A percentile compares a stretch with the other conserved stretches of the same genome.
These are phyloP conservation scores for Akanthomyces muscarius DNA, from an alignment of 2,329 filamentous ascomycete species.

Conservation along the genomic window DNA sequence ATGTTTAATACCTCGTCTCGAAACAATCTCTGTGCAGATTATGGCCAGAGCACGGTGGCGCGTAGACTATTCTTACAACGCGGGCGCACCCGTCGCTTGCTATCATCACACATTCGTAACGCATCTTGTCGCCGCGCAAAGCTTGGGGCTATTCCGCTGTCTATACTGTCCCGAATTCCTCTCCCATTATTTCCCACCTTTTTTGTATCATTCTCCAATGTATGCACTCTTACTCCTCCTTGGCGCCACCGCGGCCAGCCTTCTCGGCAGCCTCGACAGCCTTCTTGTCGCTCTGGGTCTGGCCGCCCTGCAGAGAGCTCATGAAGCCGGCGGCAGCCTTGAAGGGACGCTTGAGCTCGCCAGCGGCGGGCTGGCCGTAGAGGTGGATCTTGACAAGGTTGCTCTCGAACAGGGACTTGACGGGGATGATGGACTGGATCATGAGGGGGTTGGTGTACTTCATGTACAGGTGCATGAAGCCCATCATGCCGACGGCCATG, in stretches of 20 bases:
- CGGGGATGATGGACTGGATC: slow-evolving; percentile 96
- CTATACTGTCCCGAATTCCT: neutral
- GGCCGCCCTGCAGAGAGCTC: slow-evolving; percentile 67
- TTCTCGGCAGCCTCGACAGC: slow-evolving; percentile 76
- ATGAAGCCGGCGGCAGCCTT: slow-evolving; percentile 82
- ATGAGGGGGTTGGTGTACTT: slow-evolving; percentile 99
- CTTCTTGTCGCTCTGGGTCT: slow-evolving; percentile 89
- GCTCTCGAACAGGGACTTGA: slow-evolving; percentile 92
- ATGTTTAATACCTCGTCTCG: neutral
- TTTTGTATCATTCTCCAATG: neutral
- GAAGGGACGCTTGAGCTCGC: slow-evolving; percentile 94
- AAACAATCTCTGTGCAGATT: neutral
- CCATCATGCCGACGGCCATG: slow-evolving; percentile 98
- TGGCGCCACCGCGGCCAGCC: slow-evolving; percentile 64
- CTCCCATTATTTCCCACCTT: neutral
- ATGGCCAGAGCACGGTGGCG: neutral
- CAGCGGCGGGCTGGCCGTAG: slow-evolving; percentile 77
- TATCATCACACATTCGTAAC: neutral
- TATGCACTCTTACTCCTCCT: slow-evolving; percentile 59
- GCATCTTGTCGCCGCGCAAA: neutral
- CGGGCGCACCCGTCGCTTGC: slow-evolving; percentile 2
- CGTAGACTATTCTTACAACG: slow-evolving; percentile 4
- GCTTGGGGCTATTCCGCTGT: neutral
- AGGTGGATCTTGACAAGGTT: slow-evolving; percentile 96
- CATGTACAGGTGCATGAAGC: slow-evolving; percentile 97